Conservation (phyloP, 371 early-diverging fungal genomes). For the Rhizomucor pusillus region DNA sequence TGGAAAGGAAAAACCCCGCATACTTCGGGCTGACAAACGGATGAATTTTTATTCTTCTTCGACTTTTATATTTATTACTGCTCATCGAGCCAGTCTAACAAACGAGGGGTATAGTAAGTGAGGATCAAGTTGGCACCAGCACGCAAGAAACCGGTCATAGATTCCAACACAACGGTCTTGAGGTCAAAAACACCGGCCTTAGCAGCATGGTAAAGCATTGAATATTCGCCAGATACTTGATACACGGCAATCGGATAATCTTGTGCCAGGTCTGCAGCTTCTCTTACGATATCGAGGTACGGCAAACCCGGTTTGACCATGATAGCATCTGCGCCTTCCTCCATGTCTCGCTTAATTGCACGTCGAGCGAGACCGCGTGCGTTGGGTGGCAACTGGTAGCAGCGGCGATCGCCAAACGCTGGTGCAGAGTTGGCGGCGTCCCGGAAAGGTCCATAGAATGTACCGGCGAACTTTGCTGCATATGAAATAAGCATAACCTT, state of each 20-base stretch:
- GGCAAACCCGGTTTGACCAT: slow-evolving; percentile 97
- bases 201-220: slow-evolving; percentile 91
- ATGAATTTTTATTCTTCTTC: background rate
- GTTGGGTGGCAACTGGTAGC: slow-evolving; percentile 92
- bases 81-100: slow-evolving; percentile 87
- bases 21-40: background rate
- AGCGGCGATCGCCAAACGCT: slow-evolving; percentile 87
- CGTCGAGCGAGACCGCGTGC: slow-evolving; percentile 89
- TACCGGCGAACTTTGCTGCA: slow-evolving; percentile 92
- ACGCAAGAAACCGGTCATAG: slow-evolving; percentile 77
- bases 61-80: slow-evolving; percentile 3
- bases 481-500: slow-evolving; percentile 90
- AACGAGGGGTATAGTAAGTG: slow-evolving; percentile 92
- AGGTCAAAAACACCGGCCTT: slow-evolving; percentile 86
- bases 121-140: slow-evolving; percentile 92
- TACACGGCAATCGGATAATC: slow-evolving; percentile 84
- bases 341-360: slow-evolving; percentile 84
- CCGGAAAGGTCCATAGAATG: slow-evolving; percentile 96
- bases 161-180: slow-evolving; percentile 82
- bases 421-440: slow-evolving; percentile 95
- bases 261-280: slow-evolving; percentile 71
- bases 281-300: slow-evolving; percentile 93
- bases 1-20: background rate
- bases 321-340: slow-evolving; percentile 94
- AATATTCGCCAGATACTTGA: slow-evolving; percentile 95